Base-by-base conservation (phyloP, 768 basidiomycete genomes). In the Tulasnella sp. region DNA sequence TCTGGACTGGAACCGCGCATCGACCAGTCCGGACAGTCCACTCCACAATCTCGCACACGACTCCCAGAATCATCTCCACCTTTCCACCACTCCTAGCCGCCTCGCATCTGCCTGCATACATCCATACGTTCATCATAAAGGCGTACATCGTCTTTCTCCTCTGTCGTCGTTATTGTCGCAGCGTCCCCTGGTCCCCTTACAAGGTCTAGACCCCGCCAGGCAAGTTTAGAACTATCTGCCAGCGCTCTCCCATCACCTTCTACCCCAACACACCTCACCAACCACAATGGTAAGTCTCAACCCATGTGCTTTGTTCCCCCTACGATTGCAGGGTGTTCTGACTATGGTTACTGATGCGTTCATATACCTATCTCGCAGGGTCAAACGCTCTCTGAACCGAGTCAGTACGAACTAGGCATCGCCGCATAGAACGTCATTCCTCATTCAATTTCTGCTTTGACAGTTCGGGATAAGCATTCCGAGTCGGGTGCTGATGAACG, bases 391-490 rank as follows among this genome's bases (percentile, higher is more conserved):
- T 93, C 92, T 80, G 87, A 89, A 70, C 94, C 94, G 82, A 89
- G 93, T 93, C 80, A 81, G 89, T 86, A 16, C 70, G 32, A 70
- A 40, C n/a, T 37, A 32, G 71, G 15, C n/a, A 39, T 78, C 16
- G 29, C 46, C 7, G 48, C 40, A 77, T 79, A 13, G 40, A 79
- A 69, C 71, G 42, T 77, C 80, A 9, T 16, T 40, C 35, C 44
- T 29, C 55, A 42, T 71, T 40, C 46, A 39, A 42, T 26, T 79
- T 70, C 57, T 76, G 73, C 83, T 79, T 80, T 75, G 73, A 70
- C 61, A 96, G 95, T 90, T 29, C 95, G 92, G 75, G 89, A 89
- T 80, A 99, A 98, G 88, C 89, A 88, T 83, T 91, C 94, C 5
- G 88, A 91, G 81, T 84, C 87, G 29, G 95, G 93, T 61, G 87